Conservation (phyloP, 1,284 basidiomycete species). For the Naganishia cerealis region DNA sequence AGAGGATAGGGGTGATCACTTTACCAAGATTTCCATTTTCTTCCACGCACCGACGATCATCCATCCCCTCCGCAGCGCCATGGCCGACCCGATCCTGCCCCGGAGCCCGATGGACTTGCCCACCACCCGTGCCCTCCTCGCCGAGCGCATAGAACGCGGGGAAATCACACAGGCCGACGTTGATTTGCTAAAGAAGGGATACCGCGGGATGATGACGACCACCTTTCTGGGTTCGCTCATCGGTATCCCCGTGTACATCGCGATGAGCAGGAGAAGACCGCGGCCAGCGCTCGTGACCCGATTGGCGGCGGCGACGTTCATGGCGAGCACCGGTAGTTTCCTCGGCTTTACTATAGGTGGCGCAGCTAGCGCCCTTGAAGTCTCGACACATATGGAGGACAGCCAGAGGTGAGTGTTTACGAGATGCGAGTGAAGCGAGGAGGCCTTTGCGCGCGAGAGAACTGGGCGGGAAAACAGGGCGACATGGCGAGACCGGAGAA, state of each 20-base stretch:
- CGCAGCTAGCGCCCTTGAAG: slow-evolving; percentile 40
- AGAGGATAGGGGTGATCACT: too few relatives aligned
- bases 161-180: slow-evolving; percentile 44
- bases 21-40: too few relatives aligned
- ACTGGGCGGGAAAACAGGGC: too few relatives aligned
- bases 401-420: slow-evolving; percentile 42
- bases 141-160: slow-evolving; percentile 34
- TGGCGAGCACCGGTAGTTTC: slow-evolving; percentile 38
- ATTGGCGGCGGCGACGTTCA: slow-evolving; percentile 34
- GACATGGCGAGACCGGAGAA: too few relatives aligned
- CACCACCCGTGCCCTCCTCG: slow-evolving; percentile 26
- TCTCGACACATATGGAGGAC: slow-evolving; percentile 44
- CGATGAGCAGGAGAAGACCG: slow-evolving; percentile 31
- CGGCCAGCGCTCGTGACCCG: slow-evolving; percentile 17
- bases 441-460: too few relatives aligned
- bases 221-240: slow-evolving; percentile 33
- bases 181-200: slow-evolving; percentile 42
- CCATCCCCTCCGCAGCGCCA: not conserved
- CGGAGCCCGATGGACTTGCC: slow-evolving; percentile 29
- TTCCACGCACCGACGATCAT: too few relatives aligned
- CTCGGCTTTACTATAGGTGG: slow-evolving; percentile 45
- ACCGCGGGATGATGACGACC: slow-evolving; percentile 38
- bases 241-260: slow-evolving; percentile 38
- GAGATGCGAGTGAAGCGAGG: too few relatives aligned
- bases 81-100: slow-evolving; percentile 16